Base-by-base conservation (phyloP, 1,284 basidiomycete genomes). In the Hortiboletus rubellus region DNA sequence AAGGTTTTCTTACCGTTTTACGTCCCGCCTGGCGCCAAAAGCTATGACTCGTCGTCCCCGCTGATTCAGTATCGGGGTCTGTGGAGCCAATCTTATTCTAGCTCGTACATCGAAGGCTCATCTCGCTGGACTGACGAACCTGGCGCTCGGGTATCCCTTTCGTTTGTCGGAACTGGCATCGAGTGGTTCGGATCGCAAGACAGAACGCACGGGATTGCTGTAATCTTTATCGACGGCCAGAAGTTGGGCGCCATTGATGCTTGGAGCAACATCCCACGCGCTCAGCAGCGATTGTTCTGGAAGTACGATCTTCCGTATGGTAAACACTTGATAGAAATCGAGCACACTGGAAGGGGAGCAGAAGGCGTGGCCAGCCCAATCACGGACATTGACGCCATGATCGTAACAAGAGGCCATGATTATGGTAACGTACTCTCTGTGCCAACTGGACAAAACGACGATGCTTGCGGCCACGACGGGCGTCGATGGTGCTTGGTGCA, bases 111-210 rank as follows among this genome's bases (percentile, higher is more conserved):
- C 43, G 72, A 78, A 27, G 76, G 80, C n/a, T 80, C 82, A 11
- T 71, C 83, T 22, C 79, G 77, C 27, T 78, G 76, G 65, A 84
- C 85, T 0, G 71, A 74, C 14, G 69, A 79, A 46, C 69, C 71
- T 17, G 78, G 77, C 48, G 83, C 87, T n/a, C 73, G 80, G 12
- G 75, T 82, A 46, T 75, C 76, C 6, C 81, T 89, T 70, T 76
- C 77, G 2, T 91, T 91, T 72, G 76, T 74, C 24, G 88, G 89
- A 11, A 86, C 84, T 11, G 87, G 87, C 2, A 78, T 92, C 62
- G 89, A 91, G 72, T 87, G 85, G 83, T 91, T 90, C 64, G 89
- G 89, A 30, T 81, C 77, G 62, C 78, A 74, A 46, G 83, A 81
- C 59, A 74, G 66, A 38, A 70, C 65, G 22, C 83, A 89, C 64